Conservation (phyloP, 2,329 filamentous ascomycete species). For the Celoporthe dispersa region DNA sequence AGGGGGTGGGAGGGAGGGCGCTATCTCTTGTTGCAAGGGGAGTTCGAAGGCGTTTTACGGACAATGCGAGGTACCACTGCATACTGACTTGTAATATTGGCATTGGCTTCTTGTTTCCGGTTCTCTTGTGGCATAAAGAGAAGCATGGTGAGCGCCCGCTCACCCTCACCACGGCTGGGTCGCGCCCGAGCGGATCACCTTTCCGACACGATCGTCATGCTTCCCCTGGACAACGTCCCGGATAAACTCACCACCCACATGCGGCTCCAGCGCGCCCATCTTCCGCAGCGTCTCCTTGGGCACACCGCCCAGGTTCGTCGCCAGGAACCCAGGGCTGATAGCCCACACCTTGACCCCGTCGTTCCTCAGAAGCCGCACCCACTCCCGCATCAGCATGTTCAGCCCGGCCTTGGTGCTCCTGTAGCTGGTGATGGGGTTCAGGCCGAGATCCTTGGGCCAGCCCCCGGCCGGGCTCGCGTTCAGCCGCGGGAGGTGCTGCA, state of each 20-base stretch:
- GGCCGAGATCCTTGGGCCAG: slow-evolving; percentile 49
- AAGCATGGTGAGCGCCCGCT: not conserved
- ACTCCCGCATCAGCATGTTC: slow-evolving; percentile 55
- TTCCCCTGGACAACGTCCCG: slow-evolving; percentile 37
- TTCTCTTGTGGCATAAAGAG: not conserved
- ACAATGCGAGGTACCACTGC: too few species aligned
- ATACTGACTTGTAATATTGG: not conserved
- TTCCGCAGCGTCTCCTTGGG: slow-evolving; percentile 40
- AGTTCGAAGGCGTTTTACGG: not conserved
- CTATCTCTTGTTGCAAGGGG: not conserved
- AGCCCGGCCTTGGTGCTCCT: slow-evolving; percentile 48
- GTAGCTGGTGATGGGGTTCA: slow-evolving; percentile 39
- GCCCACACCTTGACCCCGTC: slow-evolving; percentile 50
- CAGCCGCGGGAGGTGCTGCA: slow-evolving; percentile 27
- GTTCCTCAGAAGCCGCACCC: slow-evolving; percentile 43
- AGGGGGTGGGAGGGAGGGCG: too few species aligned
- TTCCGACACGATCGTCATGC: slow-evolving; percentile 23
- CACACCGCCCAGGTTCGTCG: slow-evolving; percentile 20
- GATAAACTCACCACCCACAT: slow-evolving; percentile 45
- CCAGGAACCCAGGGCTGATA: slow-evolving; percentile 24
- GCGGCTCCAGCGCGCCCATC: slow-evolving; percentile 41
- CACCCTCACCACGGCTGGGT: slow-evolving; percentile 17
- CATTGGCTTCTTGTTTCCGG: not conserved
- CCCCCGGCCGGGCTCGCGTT: slow-evolving; percentile 38
- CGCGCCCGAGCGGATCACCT: slow-evolving; percentile 15